Conservation (phyloP, 345 rosid genomes). For the Trapa incisa region DNA sequence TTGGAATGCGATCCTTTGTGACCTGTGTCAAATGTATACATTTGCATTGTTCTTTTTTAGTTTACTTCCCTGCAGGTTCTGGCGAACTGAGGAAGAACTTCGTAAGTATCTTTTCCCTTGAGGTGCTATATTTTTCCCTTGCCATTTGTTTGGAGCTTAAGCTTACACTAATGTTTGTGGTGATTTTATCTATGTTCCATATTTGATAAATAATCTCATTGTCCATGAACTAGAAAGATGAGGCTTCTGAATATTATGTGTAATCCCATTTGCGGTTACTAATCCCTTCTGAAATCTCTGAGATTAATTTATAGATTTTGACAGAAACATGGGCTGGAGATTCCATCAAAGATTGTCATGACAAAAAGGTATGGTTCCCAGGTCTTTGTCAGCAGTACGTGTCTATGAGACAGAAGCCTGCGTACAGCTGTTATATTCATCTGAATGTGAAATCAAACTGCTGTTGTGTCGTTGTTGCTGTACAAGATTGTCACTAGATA, state of each 20-base stretch:
- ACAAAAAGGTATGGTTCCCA: constrained; percentile 25
- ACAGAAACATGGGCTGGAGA: not conserved
- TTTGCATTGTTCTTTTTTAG: no score
- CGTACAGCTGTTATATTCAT: not conserved
- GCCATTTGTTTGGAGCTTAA: not conserved
- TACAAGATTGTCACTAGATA: constrained; percentile 27
- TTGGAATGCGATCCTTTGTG: no score
- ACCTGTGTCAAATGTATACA: no score
- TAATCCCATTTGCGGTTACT: not conserved
- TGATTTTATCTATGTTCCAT: not conserved
- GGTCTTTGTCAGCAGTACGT: constrained; percentile 42
- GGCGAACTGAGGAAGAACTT: no score
- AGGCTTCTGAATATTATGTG: not conserved
- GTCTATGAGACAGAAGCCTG: not conserved
- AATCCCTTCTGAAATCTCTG: not conserved
- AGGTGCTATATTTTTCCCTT: not conserved
- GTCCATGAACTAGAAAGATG: not conserved
- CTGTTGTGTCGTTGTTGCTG: not conserved
- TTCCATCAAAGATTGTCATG: constrained; percentile 10
- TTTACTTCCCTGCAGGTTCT: no score
- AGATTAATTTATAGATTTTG: not conserved
- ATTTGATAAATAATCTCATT: not conserved
- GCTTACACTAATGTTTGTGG: not conserved
- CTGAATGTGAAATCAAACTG: not conserved
- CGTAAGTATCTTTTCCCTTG: no score